Base-by-base conservation (phyloP, 2,329 filamentous ascomycete species). In the Phoma sp. region DNA sequence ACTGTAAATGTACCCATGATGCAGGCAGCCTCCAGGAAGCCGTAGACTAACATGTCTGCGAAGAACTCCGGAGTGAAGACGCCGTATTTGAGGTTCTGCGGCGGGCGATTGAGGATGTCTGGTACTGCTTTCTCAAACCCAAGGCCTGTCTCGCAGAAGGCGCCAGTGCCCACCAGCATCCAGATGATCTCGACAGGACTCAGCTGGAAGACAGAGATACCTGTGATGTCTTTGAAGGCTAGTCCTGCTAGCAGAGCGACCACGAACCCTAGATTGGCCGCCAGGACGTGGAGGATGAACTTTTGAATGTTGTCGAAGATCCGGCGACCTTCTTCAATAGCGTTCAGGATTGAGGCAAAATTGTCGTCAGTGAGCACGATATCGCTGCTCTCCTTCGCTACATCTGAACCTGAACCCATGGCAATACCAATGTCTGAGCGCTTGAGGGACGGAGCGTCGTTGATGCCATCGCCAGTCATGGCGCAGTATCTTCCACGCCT, bases 221-320 rank as follows among this genome's bases (percentile, higher is more conserved):
- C 64, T 15, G 59, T 63, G 3, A 29, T 43, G 35, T 74, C 70
- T 38, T 68, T 67, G 61, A 74, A 74, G 1, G 64, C 67, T 6
- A 74, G 69, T 41, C 70, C 69, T 13, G 70, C 65, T 21, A 73
- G 62, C 38, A 74, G 51, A 27, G 69, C 67, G 44, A 69, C 62
- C 6, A 69, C 71, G 49, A 72, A 66, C 10, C 67, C 70, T 17
- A 72, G 63, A 40, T 73, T 72, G 36, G 63, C 59, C 4, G 70
- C 69, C 12, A 72, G 61, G 25, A 66, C 49, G 43, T 72, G 70
- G 2, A 71, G 63, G 32, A 73, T 69, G 35, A 72, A 73, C 47
- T 78, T 78, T 52, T 79, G 75, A 39, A 79, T 78, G 51, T 80
- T 80, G 70, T 78, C 76, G 49, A 79, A 79, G 41, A 79, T 71